Evolutionary conservation across 1,284 basidiomycete species (phyloP).

Genomic region (Ustilago curta): DNA sequence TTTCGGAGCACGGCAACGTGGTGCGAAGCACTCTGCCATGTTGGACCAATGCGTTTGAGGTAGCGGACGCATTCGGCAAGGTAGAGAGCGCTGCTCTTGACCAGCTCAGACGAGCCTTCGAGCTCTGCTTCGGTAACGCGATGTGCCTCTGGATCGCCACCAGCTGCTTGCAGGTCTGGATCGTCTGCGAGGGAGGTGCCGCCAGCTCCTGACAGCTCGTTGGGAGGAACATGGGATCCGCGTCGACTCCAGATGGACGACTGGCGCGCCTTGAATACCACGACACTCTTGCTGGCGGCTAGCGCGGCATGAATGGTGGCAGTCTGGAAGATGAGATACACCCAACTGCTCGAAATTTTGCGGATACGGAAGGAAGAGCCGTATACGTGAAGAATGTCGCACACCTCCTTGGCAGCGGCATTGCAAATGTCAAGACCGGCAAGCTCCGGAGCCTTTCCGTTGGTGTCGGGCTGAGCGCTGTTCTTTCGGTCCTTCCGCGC

Average conservation of each 20-base stretch:
- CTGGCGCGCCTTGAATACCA: conserved; percentile 49
- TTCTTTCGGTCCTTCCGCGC: conserved; percentile 8
- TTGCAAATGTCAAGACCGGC: conserved; percentile 50
- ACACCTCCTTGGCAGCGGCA: conserved; percentile 46
- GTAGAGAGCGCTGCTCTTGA: conserved; percentile 43
- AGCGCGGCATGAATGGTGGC: conserved; percentile 54
- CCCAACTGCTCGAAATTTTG: conserved; percentile 54
- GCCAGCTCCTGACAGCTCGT: conserved; percentile 3
- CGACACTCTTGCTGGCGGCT: conserved; percentile 39
- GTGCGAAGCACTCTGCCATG: conserved; percentile 50
- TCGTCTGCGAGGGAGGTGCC: conserved; percentile 6
- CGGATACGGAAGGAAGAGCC: conserved; percentile 51
- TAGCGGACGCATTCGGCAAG: conserved; percentile 47
- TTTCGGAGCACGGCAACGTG: conserved; percentile 46
- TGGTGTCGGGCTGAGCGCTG: not conserved
- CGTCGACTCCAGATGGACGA: conserved; percentile 27
- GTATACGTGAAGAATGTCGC: conserved; percentile 52
- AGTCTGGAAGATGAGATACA: conserved; percentile 55
- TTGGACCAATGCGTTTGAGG: conserved; percentile 46
- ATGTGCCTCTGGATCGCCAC: conserved; percentile 19
- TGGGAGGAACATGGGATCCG: conserved; percentile 4
- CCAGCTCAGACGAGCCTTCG: conserved; percentile 36
- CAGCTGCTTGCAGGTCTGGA: conserved; percentile 15
- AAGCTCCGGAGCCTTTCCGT: conserved; percentile 20
- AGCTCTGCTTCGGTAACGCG: conserved; percentile 27